Conservation (phyloP, 1,284 basidiomycete species). For the Ceratobasidium theobromae region DNA sequence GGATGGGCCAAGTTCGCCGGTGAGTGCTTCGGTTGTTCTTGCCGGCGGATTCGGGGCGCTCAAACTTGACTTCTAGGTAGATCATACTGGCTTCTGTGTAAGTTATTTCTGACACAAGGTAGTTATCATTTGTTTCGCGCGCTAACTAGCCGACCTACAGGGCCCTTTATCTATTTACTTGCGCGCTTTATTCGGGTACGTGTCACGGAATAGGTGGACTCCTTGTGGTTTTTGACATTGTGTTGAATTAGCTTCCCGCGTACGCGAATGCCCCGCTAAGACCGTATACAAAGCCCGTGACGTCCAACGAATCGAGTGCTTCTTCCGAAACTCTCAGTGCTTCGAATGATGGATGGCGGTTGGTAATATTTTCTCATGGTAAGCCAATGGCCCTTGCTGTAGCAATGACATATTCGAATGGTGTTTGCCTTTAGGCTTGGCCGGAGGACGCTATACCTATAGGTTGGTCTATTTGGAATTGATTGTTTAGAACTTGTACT, state of each 20-base stretch:
- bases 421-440: conserved; percentile 50
- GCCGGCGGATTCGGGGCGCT: not conserved
- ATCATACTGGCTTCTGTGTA: conserved; percentile 32
- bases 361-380: conserved; percentile 77
- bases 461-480: conserved; percentile 47
- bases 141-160: not conserved
- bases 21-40: not conserved
- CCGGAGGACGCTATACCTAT: conserved; percentile 71
- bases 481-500: conserved; percentile 9
- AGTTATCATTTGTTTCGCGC: no score
- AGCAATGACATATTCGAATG: not conserved
- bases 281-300: conserved; percentile 41
- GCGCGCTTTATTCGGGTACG: conserved; percentile 18
- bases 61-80: not conserved
- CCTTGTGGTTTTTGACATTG: not conserved
- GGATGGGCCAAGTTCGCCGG: conserved; percentile 35
- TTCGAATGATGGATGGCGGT: conserved; percentile 52
- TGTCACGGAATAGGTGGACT: not conserved
- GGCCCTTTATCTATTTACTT: conserved; percentile 19
- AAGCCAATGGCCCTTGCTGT: no score
- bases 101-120: not conserved
- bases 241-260: conserved; percentile 56
- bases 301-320: conserved; percentile 39
- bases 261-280: conserved; percentile 58
- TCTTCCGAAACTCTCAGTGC: conserved; percentile 9